These are phyloP conservation scores for Russula foetens DNA, from an alignment of 768 basidiomycete genomes.

Conservation along the genomic window DNA sequence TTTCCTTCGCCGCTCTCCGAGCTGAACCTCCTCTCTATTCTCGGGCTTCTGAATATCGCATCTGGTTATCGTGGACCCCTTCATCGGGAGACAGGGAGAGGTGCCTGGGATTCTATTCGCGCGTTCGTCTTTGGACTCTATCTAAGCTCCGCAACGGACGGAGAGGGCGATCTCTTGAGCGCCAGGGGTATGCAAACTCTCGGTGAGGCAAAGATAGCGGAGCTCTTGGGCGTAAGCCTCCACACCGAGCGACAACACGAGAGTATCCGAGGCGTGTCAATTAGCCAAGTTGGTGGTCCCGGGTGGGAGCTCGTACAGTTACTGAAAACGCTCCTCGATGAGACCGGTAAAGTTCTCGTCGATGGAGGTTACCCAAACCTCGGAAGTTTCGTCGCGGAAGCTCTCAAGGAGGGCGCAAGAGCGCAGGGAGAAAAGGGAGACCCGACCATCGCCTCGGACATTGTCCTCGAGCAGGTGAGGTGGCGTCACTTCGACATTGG, in stretches of 20 bases:
- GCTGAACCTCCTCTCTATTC: slow-evolving; percentile 71
- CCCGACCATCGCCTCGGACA: slow-evolving; percentile 39
- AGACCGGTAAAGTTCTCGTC: slow-evolving; percentile 63
- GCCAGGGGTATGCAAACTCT: slow-evolving; percentile 57
- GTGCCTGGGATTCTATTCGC: slow-evolving; percentile 79
- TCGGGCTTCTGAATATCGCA: slow-evolving; percentile 76
- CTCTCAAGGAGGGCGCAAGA: slow-evolving; percentile 47
- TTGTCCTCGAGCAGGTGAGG: slow-evolving; percentile 52
- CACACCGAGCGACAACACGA: slow-evolving; percentile 67
- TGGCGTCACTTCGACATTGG: slow-evolving; percentile 19
- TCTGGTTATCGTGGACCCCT: slow-evolving; percentile 73
- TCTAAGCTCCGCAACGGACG: slow-evolving; percentile 51
- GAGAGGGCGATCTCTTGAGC: slow-evolving; percentile 49
- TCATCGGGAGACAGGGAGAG: slow-evolving; percentile 63
- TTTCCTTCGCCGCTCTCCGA: slow-evolving; percentile 69
- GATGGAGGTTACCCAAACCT: slow-evolving; percentile 56
- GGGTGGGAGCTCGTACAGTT: slow-evolving; percentile 65
- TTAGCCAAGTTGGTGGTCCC: slow-evolving; percentile 72
- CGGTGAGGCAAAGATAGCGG: slow-evolving; percentile 50
- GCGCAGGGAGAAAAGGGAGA: slow-evolving; percentile 25
- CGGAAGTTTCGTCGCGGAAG: slow-evolving; percentile 66
- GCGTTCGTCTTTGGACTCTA: slow-evolving; percentile 67
- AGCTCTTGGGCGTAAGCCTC: slow-evolving; percentile 60
- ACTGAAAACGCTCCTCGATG: slow-evolving; percentile 53
- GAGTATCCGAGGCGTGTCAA: slow-evolving; percentile 54